These are phyloP conservation scores for Acorus gramineus DNA, from an alignment of 106 monocot species.

Conservation along the genomic window DNA sequence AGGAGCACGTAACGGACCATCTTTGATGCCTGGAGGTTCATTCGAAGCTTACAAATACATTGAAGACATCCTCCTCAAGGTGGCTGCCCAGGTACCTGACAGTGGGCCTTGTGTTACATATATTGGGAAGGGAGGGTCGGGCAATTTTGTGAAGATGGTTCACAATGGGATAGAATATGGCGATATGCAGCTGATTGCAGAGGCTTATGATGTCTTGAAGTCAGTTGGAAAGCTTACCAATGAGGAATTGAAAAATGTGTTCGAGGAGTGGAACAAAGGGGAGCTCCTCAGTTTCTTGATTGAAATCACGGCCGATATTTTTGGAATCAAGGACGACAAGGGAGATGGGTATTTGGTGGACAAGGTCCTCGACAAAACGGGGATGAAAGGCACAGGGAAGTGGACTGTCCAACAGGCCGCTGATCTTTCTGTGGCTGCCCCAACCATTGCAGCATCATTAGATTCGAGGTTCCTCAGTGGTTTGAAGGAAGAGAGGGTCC, in stretches of 20 bases:
- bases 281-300: constrained; percentile 49
- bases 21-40: constrained; percentile 53
- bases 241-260: constrained; percentile 32
- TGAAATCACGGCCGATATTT: constrained; percentile 48
- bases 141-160: constrained; percentile 56
- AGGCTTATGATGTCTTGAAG: constrained; percentile 47
- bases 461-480: constrained; percentile 53
- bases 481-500: constrained; percentile 39
- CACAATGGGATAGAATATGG: constrained; percentile 57
- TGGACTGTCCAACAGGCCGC: constrained; percentile 59
- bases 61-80: constrained; percentile 44
- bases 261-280: constrained; percentile 44
- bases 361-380: constrained; percentile 49
- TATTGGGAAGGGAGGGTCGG: constrained; percentile 41
- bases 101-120: constrained; percentile 49
- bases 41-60: constrained; percentile 38
- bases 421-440: constrained; percentile 40
- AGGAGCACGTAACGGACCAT: constrained; percentile 42
- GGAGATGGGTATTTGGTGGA: constrained; percentile 34
- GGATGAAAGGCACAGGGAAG: constrained; percentile 54
- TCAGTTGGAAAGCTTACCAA: constrained; percentile 44
- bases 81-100: constrained; percentile 45
- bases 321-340: constrained; percentile 41
- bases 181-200: constrained; percentile 50
- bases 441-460: constrained; percentile 42